Percentiles rank a stretch among this genome's conserved stretches.
phyloP scores from a whole-genome alignment of 1,139 yeast species.

The Nematodospora anomalae region DNA sequence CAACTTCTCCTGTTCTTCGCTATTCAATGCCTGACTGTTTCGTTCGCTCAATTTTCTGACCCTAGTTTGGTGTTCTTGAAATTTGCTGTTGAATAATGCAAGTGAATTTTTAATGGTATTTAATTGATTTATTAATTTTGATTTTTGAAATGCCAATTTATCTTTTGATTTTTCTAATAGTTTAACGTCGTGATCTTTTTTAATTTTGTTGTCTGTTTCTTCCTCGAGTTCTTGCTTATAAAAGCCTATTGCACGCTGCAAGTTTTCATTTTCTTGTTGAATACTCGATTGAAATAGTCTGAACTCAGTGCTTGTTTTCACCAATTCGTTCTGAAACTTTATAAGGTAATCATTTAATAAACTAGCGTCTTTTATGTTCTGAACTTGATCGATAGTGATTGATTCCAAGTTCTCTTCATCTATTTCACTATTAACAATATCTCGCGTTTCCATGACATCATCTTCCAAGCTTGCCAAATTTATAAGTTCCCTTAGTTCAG shows the following conservation, averaged over 20 bases:
- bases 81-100: conserved; percentile 19
- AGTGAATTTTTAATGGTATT: conserved; percentile 23
- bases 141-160: conserved; percentile 26
- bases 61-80: conserved; percentile 24
- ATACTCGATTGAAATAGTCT: conserved; percentile 21
- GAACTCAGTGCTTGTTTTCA: conserved; percentile 26
- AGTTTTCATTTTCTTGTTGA: conserved; percentile 23
- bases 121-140: conserved; percentile 32
- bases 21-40: conserved; percentile 21
- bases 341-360: conserved; percentile 25
- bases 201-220: conserved; percentile 31
- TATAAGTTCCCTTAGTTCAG: conserved; percentile 10
- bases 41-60: conserved; percentile 28
- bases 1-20: conserved; percentile 25
- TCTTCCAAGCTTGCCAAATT: conserved; percentile 12
- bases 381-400: conserved; percentile 21
- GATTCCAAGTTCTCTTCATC: conserved; percentile 13
- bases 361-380: conserved; percentile 19
- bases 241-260: conserved; percentile 21
- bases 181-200: conserved; percentile 35
- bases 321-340: conserved; percentile 32
- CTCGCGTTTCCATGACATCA: conserved; percentile 5
- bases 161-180: conserved; percentile 34
- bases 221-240: conserved; percentile 32
- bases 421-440: conserved; percentile 1